phyloP scores from a whole-genome alignment of 2,329 filamentous ascomycete genomes.

The Dactylellina haptotyla region DNA sequence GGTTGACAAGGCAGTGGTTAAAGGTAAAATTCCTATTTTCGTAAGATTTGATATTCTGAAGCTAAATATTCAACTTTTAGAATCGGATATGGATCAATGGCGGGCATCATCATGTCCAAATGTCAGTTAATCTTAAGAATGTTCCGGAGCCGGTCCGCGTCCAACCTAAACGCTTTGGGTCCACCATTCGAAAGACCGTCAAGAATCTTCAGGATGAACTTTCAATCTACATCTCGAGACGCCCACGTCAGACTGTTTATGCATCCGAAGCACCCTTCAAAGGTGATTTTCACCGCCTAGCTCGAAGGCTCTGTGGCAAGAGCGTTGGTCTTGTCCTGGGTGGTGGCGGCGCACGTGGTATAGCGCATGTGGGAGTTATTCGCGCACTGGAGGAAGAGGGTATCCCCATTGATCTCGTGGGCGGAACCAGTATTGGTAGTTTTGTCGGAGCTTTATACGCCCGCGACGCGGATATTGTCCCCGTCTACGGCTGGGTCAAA shows the following conservation, averaged over 20 bases:
- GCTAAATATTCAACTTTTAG: constrained; percentile 43
- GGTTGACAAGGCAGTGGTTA: constrained; percentile 87
- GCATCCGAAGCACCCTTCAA: constrained; percentile 93
- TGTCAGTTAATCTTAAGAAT: constrained; percentile 79
- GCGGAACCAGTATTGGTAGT: constrained; percentile 93
- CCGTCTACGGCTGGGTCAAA: constrained; percentile 95
- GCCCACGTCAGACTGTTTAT: constrained; percentile 89
- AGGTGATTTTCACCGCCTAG: constrained; percentile 93
- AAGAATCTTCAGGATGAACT: constrained; percentile 96
- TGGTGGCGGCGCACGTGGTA: constrained; percentile 89
- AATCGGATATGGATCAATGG: constrained; percentile 98
- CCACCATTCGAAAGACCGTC: constrained; percentile 87
- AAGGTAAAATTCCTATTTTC: constrained; percentile 61
- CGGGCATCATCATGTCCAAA: constrained; percentile 96
- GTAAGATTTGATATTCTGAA: not conserved
- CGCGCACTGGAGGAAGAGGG: constrained; percentile 94
- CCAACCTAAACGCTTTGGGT: constrained; percentile 80
- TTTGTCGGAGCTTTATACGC: constrained; percentile 97
- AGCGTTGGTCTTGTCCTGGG: constrained; percentile 94
- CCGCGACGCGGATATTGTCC: constrained; percentile 93
- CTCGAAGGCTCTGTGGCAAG: constrained; percentile 88
- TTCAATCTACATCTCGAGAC: constrained; percentile 95
- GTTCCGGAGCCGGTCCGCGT: constrained; percentile 66
- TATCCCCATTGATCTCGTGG: constrained; percentile 93
- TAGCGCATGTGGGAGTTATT: constrained; percentile 93